Evolutionary conservation across 305 asterid species (phyloP).

Genomic region (Stenogyne calaminthoides): DNA sequence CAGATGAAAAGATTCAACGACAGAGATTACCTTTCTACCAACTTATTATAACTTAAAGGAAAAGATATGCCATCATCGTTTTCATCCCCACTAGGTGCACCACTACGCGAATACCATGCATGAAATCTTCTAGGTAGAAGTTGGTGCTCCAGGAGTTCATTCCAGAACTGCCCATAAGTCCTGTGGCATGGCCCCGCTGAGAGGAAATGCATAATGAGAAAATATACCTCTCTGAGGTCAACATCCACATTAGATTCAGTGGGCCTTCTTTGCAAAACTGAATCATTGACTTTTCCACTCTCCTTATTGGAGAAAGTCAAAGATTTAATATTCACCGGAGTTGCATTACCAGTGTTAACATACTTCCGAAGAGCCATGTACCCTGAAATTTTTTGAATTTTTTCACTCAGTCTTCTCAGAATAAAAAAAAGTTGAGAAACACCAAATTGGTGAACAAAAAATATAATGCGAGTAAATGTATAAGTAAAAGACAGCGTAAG

Average conservation of each 20-base stretch:
- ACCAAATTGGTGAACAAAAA: slow-evolving; percentile 18
- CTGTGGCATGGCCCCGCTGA: slow-evolving; percentile 97
- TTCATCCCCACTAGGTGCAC: slow-evolving; percentile 73
- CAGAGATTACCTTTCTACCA: slow-evolving; percentile 77
- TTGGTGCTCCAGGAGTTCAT: slow-evolving; percentile 97
- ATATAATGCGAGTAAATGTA: background rate
- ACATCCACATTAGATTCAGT: slow-evolving; percentile 65
- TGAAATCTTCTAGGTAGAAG: slow-evolving; percentile 97
- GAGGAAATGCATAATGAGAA: slow-evolving; percentile 95
- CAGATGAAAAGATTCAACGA: slow-evolving; percentile 22
- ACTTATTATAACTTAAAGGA: slow-evolving; percentile 74
- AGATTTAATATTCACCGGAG: slow-evolving; percentile 63
- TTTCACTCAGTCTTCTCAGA: slow-evolving; percentile 18
- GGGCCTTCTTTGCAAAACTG: slow-evolving; percentile 52
- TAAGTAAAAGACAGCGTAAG: background rate
- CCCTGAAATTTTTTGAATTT: slow-evolving; percentile 45
- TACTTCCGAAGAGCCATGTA: slow-evolving; percentile 86
- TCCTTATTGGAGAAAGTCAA: slow-evolving; percentile 64
- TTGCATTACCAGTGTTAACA: slow-evolving; percentile 56
- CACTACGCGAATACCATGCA: slow-evolving; percentile 94
- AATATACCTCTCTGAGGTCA: slow-evolving; percentile 88
- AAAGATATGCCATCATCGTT: slow-evolving; percentile 91
- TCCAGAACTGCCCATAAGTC: slow-evolving; percentile 92
- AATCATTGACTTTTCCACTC: slow-evolving; percentile 62
- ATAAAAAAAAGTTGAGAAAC: background rate